phyloP scores from a whole-genome alignment of 2,329 filamentous ascomycete species.

The Monosporascus sp. region DNA sequence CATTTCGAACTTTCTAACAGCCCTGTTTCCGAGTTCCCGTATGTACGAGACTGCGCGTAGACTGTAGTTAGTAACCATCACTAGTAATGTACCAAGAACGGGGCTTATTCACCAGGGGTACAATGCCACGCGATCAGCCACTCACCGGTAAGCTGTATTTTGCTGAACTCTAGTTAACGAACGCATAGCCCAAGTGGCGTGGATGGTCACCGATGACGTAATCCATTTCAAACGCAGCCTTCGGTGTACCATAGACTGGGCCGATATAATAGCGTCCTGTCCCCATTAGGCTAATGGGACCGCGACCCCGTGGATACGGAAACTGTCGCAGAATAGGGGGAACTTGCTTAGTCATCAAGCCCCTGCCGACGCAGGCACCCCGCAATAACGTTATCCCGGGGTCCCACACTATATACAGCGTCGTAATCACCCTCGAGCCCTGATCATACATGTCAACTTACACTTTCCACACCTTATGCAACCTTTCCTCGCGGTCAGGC shows the following conservation, averaged over 20 bases:
- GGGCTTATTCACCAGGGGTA: slow-evolving; percentile 9
- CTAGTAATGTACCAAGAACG: not conserved
- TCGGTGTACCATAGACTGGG: slow-evolving; percentile 25
- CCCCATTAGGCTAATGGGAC: slow-evolving; percentile 17
- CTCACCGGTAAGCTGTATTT: slow-evolving; percentile 9
- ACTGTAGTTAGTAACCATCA: not conserved
- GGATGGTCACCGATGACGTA: slow-evolving; percentile 12
- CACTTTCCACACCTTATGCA: too few species aligned
- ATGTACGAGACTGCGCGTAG: slow-evolving; percentile 6
- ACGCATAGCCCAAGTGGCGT: not conserved
- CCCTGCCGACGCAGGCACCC: too few species aligned
- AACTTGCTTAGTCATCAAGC: too few species aligned
- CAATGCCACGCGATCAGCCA: slow-evolving; percentile 8
- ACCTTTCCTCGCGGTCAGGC: too few species aligned
- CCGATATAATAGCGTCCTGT: slow-evolving; percentile 8
- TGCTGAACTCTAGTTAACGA: not conserved
- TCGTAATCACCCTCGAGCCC: too few species aligned
- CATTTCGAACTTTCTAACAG: slow-evolving; percentile 8
- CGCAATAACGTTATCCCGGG: too few species aligned
- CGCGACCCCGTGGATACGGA: slow-evolving; percentile 8
- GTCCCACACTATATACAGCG: too few species aligned
- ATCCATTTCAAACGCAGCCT: slow-evolving; percentile 28
- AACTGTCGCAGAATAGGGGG: too few species aligned
- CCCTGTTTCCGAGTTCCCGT: slow-evolving; percentile 14
- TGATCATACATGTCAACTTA: too few species aligned